These are phyloP conservation scores for Laetiporus sulphureus DNA, from an alignment of 1,284 basidiomycete genomes.

Conservation along the genomic window DNA sequence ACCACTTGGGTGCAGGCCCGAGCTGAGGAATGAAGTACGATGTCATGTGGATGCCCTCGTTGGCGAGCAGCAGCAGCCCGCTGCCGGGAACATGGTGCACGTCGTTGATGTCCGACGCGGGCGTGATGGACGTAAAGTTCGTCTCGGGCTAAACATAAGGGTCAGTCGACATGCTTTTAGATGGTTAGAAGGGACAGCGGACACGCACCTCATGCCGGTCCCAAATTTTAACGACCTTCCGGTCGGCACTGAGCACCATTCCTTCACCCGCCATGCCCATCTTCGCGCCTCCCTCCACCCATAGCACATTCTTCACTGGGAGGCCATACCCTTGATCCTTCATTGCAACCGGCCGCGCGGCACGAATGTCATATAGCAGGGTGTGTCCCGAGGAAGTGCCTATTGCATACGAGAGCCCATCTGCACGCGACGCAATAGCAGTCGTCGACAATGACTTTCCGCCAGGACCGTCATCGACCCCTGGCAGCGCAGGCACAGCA, in stretches of 20 bases:
- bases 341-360: constrained; percentile 73
- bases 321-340: constrained; percentile 99
- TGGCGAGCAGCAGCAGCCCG: constrained; percentile 83
- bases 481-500: constrained; percentile 32
- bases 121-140: constrained; percentile 92
- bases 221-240: constrained; percentile 96
- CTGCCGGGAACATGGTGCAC: constrained; percentile 83
- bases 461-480: constrained; percentile 32
- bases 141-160: constrained; percentile 52
- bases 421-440: constrained; percentile 75
- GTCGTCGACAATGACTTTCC: constrained; percentile 62
- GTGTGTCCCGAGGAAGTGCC: constrained; percentile 95
- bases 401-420: constrained; percentile 90
- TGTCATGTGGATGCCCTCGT: constrained; percentile 89
- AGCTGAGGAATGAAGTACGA: constrained; percentile 93
- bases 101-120: constrained; percentile 83
- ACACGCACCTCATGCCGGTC: constrained; percentile 71
- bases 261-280: constrained; percentile 89
- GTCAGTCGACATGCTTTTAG: constrained; percentile 2
- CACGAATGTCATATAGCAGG: constrained; percentile 90
- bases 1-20: constrained; percentile 96
- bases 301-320: constrained; percentile 80
- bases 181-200: constrained; percentile 1
- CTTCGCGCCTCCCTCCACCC: constrained; percentile 82
- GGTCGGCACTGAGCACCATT: constrained; percentile 84